Evolutionary conservation across 768 basidiomycete genomes (phyloP).

Genomic region (Cystobasidium ongulense): DNA sequence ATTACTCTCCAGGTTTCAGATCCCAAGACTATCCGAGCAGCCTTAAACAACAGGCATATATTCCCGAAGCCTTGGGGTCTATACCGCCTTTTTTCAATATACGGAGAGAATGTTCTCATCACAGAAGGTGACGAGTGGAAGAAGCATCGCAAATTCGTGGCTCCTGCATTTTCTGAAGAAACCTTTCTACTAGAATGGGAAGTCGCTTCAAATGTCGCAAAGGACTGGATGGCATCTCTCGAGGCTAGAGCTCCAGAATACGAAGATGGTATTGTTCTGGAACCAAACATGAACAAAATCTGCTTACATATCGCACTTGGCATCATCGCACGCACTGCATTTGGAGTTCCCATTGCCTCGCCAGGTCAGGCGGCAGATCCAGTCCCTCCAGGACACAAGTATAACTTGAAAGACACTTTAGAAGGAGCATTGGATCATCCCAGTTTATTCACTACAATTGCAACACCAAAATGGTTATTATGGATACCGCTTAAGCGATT

Average conservation of each 20-base stretch:
- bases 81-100: constrained; percentile 41
- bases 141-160: constrained; percentile 50
- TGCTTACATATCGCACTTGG: constrained; percentile 26
- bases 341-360: constrained; percentile 42
- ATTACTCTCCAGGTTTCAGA: constrained; percentile 6
- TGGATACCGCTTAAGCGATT: not conserved
- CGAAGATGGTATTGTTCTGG: not conserved
- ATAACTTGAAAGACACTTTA: constrained; percentile 25
- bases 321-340: constrained; percentile 43
- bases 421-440: not conserved
- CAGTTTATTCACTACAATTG: not conserved
- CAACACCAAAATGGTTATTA: constrained; percentile 12
- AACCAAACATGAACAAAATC: constrained; percentile 33
- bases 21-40: not conserved
- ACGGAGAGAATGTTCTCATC: constrained; percentile 51
- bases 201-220: constrained; percentile 46
- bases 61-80: constrained; percentile 28
- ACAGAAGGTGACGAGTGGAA: constrained; percentile 51
- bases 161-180: constrained; percentile 50
- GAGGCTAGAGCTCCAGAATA: constrained; percentile 44
- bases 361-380: not conserved
- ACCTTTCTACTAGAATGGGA: constrained; percentile 50
- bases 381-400: constrained; percentile 12
- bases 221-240: constrained; percentile 46
- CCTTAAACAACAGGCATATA: not conserved